phyloP scores from a whole-genome alignment of 495 filamentous ascomycete genomes.

The Astrothelium macrocarpum region DNA sequence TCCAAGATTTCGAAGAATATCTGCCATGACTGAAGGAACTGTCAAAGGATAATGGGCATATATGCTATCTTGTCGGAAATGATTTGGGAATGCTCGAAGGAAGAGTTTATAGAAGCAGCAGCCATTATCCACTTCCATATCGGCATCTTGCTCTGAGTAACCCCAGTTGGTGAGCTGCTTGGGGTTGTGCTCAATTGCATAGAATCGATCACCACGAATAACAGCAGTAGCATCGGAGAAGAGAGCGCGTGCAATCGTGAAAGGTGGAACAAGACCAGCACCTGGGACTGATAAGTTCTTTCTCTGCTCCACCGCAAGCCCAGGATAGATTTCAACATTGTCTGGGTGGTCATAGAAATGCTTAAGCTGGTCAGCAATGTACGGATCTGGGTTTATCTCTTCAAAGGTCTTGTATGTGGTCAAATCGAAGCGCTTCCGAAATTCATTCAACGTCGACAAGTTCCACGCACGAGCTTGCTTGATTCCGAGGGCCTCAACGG shows the following conservation, averaged over 20 bases:
- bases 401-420: conserved; percentile 68
- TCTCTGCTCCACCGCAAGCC: conserved; percentile 69
- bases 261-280: conserved; percentile 71
- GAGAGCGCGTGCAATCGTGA: conserved; percentile 72
- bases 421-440: conserved; percentile 70
- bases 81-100: conserved; percentile 49
- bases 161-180: conserved; percentile 78
- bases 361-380: conserved; percentile 60
- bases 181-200: conserved; percentile 62
- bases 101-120: conserved; percentile 54
- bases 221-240: conserved; percentile 77
- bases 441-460: conserved; percentile 75
- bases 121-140: conserved; percentile 44
- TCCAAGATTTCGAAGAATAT: conserved; percentile 40
- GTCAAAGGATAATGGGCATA: conserved; percentile 54
- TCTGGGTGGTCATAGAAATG: conserved; percentile 73
- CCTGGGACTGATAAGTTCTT: conserved; percentile 67
- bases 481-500: conserved; percentile 78
- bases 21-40: conserved; percentile 40
- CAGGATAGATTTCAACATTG: conserved; percentile 72
- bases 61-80: conserved; percentile 47
- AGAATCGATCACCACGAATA: conserved; percentile 82
- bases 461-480: conserved; percentile 78
- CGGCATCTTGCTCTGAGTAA: conserved; percentile 41
- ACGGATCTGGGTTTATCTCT: conserved; percentile 71